Conservation (phyloP, 768 basidiomycete species). For the Pisolithus tinctorius region DNA sequence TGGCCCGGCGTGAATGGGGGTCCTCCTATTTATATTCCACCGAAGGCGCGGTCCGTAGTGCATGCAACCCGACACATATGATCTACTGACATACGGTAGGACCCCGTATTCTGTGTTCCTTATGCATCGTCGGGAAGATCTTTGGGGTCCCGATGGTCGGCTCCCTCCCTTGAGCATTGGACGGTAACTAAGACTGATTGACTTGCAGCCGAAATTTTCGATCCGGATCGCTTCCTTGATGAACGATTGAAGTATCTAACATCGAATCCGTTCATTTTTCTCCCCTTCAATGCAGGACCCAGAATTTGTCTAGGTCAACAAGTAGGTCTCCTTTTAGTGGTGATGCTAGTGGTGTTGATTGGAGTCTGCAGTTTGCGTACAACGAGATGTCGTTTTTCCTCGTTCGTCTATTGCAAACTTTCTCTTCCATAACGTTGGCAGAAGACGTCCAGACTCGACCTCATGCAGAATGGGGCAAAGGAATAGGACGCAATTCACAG, state of each 20-base stretch:
- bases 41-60: conserved; percentile 20
- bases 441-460: conserved; percentile 29
- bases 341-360: not conserved
- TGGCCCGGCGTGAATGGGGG: conserved; percentile 18
- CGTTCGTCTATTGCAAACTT: conserved; percentile 43
- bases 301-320: conserved; percentile 56
- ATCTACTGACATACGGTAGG: conserved; percentile 2
- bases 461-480: conserved; percentile 27
- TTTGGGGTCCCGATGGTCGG: conserved; percentile 34
- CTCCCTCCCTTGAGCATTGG: not conserved
- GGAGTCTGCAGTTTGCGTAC: conserved; percentile 41
- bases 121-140: conserved; percentile 33
- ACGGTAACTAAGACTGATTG: not conserved
- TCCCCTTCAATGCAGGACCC: conserved; percentile 64
- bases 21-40: conserved; percentile 27
- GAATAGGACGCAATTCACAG: conserved; percentile 25
- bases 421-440: conserved; percentile 36
- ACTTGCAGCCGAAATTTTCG: conserved; percentile 34
- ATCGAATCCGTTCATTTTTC: conserved; percentile 61
- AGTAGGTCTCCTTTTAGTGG: conserved; percentile 9
- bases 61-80: not conserved
- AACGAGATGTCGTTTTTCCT: conserved; percentile 50
- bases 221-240: conserved; percentile 63
- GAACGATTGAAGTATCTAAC: conserved; percentile 46
- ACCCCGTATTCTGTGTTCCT: conserved; percentile 19